Percentiles rank a stretch among this genome's conserved stretches.
Evolutionary conservation across 495 filamentous ascomycete species (phyloP).

Genomic region (Astrothelium subdiscretum): DNA sequence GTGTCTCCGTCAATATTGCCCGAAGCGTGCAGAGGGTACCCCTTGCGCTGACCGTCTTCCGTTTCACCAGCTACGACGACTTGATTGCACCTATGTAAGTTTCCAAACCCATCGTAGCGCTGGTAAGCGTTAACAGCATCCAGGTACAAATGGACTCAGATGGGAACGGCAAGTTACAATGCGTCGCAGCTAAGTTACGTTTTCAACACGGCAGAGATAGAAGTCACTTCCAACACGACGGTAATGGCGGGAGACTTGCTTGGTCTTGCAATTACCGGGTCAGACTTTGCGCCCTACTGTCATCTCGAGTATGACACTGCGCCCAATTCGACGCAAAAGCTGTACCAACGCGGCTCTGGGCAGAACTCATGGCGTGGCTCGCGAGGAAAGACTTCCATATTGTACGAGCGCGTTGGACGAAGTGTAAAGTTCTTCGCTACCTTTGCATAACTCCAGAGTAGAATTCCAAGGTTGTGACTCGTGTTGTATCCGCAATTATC

Average conservation of each 20-base stretch:
- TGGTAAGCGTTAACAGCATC: too few species aligned
- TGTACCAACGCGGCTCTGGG: too few species aligned
- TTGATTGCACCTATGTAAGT: constrained; percentile 7
- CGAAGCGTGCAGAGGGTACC: background rate
- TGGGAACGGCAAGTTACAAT: background rate
- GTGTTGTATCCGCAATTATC: too few species aligned
- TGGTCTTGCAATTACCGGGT: background rate
- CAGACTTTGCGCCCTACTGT: constrained; percentile 2
- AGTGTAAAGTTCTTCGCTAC: too few species aligned
- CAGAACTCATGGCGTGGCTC: too few species aligned
- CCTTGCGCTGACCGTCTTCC: background rate
- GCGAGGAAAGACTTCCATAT: too few species aligned
- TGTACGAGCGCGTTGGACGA: too few species aligned
- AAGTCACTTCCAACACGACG: background rate
- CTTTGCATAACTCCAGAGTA: too few species aligned
- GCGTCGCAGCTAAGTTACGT: background rate
- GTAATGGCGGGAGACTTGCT: background rate
- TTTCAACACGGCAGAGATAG: background rate
- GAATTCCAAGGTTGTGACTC: too few species aligned
- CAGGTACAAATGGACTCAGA: background rate
- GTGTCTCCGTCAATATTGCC: constrained; percentile 3
- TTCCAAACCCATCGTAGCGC: too few species aligned
- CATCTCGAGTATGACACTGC: too few species aligned
- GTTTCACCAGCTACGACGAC: background rate
- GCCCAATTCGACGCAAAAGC: too few species aligned